Base-by-base conservation (phyloP, 352 stramenopile genomes). In the Phytophthora litchii region DNA sequence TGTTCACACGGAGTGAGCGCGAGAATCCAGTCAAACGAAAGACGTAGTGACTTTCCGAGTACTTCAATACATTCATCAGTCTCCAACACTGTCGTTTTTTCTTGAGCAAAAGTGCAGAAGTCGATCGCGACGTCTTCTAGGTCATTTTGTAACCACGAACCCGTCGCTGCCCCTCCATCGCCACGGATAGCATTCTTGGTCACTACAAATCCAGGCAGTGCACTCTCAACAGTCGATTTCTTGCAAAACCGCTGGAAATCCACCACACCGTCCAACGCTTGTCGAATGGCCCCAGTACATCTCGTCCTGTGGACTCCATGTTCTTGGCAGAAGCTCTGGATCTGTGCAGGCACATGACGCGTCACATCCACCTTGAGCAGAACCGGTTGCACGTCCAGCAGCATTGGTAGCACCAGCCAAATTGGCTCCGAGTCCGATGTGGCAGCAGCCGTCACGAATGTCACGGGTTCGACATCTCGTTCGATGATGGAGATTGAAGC, bases 351-450 rank as follows among this genome's bases (percentile, higher is more conserved):
- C 10, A 73, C 36, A n/a, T 64, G 44, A 1, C 36, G 52, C 7
- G 20, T 60, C 14, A 71, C 60, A 47, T 82, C 60, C 36, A 87
- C 17, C 7, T 55, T 65, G 14, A 87, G 36, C 9, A 87, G 42
- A 35, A 67, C 53, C 2, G 76, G 76, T 34, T 86, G 76, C 42
- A 87, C 67, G 46, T 87, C 74, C n/a, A 87, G 55, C 34, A 86
- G 52, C 57, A 74, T 42, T 4, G 79, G 72, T 4, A 89, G 25
- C 29, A 73, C 31, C 3, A 86, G 45, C 53, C 64, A 74, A 32
- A 60, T 20, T 1, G 57, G 63, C 11, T 35, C 14, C 34, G 16
- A 17, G 38, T 61, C 31, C 1, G 34, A 50, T 32, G 12, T 57
- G 20, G 41, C 51, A 48, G 54, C 35, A 50, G 54, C 3, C n/a